phyloP scores from a whole-genome alignment of 768 basidiomycete species.

The Lanmaoa rubissima region DNA sequence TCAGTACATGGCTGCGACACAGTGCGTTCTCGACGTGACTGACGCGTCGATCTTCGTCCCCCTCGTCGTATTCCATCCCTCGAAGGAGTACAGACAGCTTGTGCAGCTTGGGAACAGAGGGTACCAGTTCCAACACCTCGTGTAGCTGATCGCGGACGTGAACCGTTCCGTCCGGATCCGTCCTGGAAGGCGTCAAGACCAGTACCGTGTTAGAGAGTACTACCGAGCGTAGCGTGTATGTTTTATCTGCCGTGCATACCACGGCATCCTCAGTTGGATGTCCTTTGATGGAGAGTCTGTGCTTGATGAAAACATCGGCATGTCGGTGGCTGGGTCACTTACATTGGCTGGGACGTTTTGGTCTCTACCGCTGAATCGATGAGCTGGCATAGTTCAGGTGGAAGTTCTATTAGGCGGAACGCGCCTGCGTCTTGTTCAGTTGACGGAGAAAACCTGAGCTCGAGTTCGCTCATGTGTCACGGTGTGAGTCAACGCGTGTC shows the following conservation, averaged over 20 bases:
- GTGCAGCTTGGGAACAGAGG: constrained; percentile 74
- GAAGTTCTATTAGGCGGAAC: constrained; percentile 74
- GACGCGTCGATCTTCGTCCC: constrained; percentile 42
- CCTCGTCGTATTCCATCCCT: constrained; percentile 70
- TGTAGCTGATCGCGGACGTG: constrained; percentile 79
- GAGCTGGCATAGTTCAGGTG: constrained; percentile 61
- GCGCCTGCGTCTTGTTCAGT: constrained; percentile 47
- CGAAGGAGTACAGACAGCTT: constrained; percentile 59
- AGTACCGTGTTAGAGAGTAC: constrained; percentile 84
- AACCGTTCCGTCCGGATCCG: constrained; percentile 40
- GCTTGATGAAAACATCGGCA: background rate
- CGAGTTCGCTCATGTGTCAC: constrained; percentile 23
- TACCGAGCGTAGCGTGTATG: constrained; percentile 84
- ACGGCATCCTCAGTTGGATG: constrained; percentile 82
- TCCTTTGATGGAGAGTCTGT: constrained; percentile 79
- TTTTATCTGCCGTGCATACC: constrained; percentile 77
- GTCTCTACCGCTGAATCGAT: constrained; percentile 52
- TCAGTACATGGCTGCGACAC: background rate
- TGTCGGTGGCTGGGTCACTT: background rate
- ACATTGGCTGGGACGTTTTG: constrained; percentile 32
- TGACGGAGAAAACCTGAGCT: constrained; percentile 52
- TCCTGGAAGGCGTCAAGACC: constrained; percentile 55
- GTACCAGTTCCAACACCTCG: constrained; percentile 80
- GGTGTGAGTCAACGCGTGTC: background rate
- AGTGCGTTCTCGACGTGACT: constrained; percentile 5